phyloP scores from a whole-genome alignment of 805 yeast species.

The Wickerhamomyces tratensis region DNA sequence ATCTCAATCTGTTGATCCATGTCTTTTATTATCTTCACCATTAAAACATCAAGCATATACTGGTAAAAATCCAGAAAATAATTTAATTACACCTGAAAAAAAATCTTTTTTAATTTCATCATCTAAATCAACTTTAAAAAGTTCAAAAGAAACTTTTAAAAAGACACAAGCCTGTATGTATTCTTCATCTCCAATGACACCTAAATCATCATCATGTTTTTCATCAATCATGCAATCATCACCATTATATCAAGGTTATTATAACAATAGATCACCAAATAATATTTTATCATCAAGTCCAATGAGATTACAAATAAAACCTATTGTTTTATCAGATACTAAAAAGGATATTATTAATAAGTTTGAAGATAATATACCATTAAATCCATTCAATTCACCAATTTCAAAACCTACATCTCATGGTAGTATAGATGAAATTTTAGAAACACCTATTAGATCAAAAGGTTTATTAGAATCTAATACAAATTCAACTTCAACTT shows the following conservation, averaged over 20 bases:
- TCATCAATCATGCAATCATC: constrained; percentile 20
- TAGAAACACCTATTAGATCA: not conserved
- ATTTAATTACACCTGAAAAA: not conserved
- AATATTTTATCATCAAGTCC: constrained; percentile 15
- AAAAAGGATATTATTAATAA: constrained; percentile 2
- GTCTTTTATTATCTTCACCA: constrained; percentile 18
- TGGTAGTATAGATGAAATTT: not conserved
- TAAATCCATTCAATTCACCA: constrained; percentile 15
- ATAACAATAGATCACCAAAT: constrained; percentile 14
- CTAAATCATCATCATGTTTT: constrained; percentile 17
- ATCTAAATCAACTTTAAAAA: not conserved
- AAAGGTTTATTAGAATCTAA: too few species aligned
- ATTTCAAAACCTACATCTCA: constrained; percentile 2
- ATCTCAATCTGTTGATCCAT: constrained; percentile 14
- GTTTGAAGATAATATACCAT: constrained; percentile 4
- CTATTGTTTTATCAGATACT: constrained; percentile 8
- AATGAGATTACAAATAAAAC: constrained; percentile 15
- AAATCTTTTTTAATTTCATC: not conserved
- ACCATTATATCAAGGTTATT: constrained; percentile 19
- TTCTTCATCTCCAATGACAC: constrained; percentile 18
- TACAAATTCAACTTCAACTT: too few species aligned
- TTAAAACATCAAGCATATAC: constrained; percentile 1
- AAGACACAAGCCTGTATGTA: not conserved
- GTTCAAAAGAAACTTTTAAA: too few species aligned
- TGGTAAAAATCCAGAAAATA: not conserved